phyloP scores from a whole-genome alignment of 2,329 filamentous ascomycete species.

The Botryotinia calthae region DNA sequence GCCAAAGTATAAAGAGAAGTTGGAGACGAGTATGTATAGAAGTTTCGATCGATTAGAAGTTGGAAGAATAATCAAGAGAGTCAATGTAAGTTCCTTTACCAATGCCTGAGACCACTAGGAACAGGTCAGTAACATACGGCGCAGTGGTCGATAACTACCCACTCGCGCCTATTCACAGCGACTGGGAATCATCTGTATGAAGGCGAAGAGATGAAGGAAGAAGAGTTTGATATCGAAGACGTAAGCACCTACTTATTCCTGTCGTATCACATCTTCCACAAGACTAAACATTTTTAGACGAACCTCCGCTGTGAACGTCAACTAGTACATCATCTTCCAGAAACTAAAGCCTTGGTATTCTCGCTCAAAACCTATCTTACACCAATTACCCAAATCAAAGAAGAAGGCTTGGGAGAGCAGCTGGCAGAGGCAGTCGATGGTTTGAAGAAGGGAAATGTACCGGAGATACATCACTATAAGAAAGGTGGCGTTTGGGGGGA shows the following conservation, averaged over 20 bases:
- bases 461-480: conserved; percentile 59
- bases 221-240: conserved; percentile 47
- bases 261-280: not conserved
- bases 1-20: conserved; percentile 54
- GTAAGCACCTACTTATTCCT: conserved; percentile 33
- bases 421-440: conserved; percentile 59
- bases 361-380: conserved; percentile 63
- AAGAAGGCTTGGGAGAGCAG: conserved; percentile 53
- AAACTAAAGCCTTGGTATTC: conserved; percentile 55
- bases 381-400: conserved; percentile 52
- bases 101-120: not conserved
- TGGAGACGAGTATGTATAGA: conserved; percentile 59
- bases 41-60: conserved; percentile 55
- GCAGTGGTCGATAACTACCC: conserved; percentile 47
- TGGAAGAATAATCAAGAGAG: conserved; percentile 53
- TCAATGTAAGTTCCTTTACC: conserved; percentile 43
- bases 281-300: conserved; percentile 36
- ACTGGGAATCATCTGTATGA: conserved; percentile 44
- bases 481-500: conserved; percentile 39
- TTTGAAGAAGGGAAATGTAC: conserved; percentile 53
- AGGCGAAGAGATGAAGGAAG: conserved; percentile 38
- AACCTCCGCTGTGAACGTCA: conserved; percentile 58
- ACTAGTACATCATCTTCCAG: conserved; percentile 57
- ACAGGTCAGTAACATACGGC: not conserved
- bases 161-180: conserved; percentile 42